Evolutionary conservation across 352 stramenopile species (phyloP), one percentile per base, ranked within the genome.

Genomic region (Globisporangium paddicum): DNA sequence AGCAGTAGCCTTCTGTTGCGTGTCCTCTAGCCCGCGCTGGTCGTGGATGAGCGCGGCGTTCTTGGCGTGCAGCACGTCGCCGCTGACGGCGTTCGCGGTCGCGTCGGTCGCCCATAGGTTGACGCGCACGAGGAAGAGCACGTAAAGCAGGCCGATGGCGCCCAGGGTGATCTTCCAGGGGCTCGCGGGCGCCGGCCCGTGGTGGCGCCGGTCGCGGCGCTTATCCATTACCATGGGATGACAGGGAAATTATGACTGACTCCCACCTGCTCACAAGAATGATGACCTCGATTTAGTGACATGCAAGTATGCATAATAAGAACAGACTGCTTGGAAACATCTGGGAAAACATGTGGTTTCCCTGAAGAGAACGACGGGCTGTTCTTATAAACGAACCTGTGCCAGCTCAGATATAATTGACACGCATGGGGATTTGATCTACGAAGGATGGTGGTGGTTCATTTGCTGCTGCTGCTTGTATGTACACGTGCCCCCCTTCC

Each of bases 81-180:
- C 47, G 3, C 44, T 28, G 19, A 66, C 26, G 2, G 38, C 42
- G 23, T 66, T 66, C 35, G 60, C 52, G 11, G 14, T 16, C 13
- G 51, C 19, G 0, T 59, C 35, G 13, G 38, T 25, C 5, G 51
- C 32, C 60, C 60, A 66, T 2, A 62, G n/a, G 16, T 56, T 60
- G 11, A 66, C 52, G 35, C 47, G 60, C 45, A 66, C 60, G 60
- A 66, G 53, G 45, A 66, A 66, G 34, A 66, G 37, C n/a, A 57
- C 19, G 45, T 66, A 66, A 53, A 66, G 60, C 26, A 66, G 19
- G n/a, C 34, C 45, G 26, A 66, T 66, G 8, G 45, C 53, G 9
- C 44, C 60, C 2, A 66, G 19, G 28, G 62, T 28, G 5, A 57
- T 28, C 26, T 56, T 56, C 60, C 60, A 66, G 14, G 54, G 54